Percentiles rank a stretch among this genome's conserved stretches.
Evolutionary conservation across 2,329 filamentous ascomycete species (phyloP).

Genomic region (Pseudocercospora pini-densiflorae): DNA sequence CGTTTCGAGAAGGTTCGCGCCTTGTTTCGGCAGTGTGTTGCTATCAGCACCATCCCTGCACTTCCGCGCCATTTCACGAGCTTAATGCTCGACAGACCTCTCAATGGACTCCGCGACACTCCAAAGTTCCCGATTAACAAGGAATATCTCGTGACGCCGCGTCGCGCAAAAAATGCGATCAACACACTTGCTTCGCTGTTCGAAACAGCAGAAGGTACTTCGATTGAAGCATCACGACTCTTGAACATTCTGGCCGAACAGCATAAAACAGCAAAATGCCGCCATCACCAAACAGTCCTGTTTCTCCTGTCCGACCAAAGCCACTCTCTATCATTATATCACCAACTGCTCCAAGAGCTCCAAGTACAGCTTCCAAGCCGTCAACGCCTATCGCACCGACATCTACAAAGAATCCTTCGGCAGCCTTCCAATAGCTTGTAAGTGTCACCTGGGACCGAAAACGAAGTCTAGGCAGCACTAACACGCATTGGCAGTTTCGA

Average conservation of each 20-base stretch:
- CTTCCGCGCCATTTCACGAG: not conserved
- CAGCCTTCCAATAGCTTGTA: not conserved
- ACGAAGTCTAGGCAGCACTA: not conserved
- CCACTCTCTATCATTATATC: conserved; percentile 5
- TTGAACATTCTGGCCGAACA: not conserved
- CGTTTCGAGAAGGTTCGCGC: not conserved
- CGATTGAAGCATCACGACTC: conserved; percentile 1
- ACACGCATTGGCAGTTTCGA: not conserved
- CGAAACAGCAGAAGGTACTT: not conserved
- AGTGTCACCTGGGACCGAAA: not conserved
- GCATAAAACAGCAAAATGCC: conserved; percentile 1
- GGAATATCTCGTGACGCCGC: not conserved
- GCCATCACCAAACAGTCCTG: not conserved
- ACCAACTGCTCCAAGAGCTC: not conserved
- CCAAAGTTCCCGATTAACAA: not conserved
- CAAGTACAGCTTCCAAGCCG: not conserved
- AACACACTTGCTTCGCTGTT: not conserved
- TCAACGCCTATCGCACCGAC: conserved; percentile 1
- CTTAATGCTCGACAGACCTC: not conserved
- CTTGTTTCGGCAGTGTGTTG: not conserved
- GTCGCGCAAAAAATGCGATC: conserved; percentile 4
- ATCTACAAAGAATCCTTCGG: conserved; percentile 5
- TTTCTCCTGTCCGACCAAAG: not conserved
- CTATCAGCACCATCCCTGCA: not conserved
- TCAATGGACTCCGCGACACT: not conserved